Evolutionary conservation across 2,329 filamentous ascomycete genomes (phyloP).

Genomic region (Aspergillus spinulosporus): DNA sequence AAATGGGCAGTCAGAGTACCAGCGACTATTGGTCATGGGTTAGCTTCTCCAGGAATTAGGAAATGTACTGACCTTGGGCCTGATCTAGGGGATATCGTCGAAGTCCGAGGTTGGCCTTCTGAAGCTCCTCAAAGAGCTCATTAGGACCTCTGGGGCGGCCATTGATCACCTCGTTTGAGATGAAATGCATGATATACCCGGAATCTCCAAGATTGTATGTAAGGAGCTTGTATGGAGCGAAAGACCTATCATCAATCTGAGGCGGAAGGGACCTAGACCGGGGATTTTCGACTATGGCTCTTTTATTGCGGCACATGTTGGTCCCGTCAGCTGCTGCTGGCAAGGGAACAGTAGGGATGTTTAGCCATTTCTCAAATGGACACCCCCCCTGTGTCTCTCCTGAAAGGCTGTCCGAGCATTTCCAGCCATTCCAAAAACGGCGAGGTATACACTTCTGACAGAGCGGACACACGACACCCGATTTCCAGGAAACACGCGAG

Average conservation of each 20-base stretch:
- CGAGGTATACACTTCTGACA: constrained; percentile 65
- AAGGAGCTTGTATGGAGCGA: constrained; percentile 33
- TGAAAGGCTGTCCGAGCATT: constrained; percentile 45
- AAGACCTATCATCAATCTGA: constrained; percentile 31
- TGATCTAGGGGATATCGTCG: constrained; percentile 40
- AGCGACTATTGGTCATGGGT: constrained; percentile 26
- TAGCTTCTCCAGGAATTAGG: background rate
- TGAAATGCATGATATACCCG: constrained; percentile 58
- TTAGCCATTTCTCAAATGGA: constrained; percentile 43
- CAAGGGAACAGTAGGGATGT: constrained; percentile 30
- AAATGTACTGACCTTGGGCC: constrained; percentile 34
- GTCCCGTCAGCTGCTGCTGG: constrained; percentile 34
- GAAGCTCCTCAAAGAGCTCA: constrained; percentile 58
- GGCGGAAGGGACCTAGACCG: constrained; percentile 23
- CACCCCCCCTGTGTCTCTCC: constrained; percentile 48
- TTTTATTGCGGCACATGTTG: constrained; percentile 29
- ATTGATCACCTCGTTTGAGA: constrained; percentile 57
- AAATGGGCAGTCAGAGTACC: constrained; percentile 50
- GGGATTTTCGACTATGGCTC: background rate
- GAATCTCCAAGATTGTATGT: constrained; percentile 34
- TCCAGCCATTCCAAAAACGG: constrained; percentile 62
- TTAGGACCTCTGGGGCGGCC: constrained; percentile 58
- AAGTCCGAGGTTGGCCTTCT: constrained; percentile 49
- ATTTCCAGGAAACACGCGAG: constrained; percentile 53
- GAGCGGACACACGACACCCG: constrained; percentile 64